Evolutionary conservation across 192 early-diverging fungal genomes (phyloP).

Genomic region (Diversispora epigaea): DNA sequence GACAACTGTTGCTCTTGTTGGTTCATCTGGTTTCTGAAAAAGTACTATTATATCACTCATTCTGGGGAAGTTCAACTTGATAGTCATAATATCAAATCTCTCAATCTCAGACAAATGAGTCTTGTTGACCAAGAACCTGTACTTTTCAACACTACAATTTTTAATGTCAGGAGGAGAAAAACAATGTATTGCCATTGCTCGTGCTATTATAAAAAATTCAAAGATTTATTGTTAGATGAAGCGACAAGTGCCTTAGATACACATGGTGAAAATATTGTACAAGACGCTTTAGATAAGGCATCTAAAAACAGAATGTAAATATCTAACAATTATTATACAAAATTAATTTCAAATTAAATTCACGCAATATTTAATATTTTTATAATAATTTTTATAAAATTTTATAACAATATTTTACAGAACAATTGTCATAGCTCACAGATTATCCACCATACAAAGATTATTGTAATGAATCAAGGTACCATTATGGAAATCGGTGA

Average conservation of each 20-base stretch:
- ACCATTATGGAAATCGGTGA: slow-evolving; percentile 61
- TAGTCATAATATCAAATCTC: slow-evolving; percentile 55
- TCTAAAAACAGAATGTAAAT: too few relatives aligned
- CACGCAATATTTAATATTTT: too few relatives aligned
- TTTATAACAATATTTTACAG: slow-evolving; percentile 82
- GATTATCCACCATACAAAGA: slow-evolving; percentile 83
- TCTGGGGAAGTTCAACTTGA: slow-evolving; percentile 72
- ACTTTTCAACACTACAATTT: slow-evolving; percentile 70
- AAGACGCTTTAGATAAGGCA: too few relatives aligned
- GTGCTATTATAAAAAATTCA: slow-evolving; percentile 87
- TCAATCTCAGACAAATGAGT: slow-evolving; percentile 32
- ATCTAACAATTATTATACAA: too few relatives aligned
- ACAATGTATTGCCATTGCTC: slow-evolving; percentile 94
- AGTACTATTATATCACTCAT: too few relatives aligned
- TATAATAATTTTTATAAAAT: slow-evolving; percentile 63
- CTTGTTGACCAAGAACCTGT: slow-evolving; percentile 76
- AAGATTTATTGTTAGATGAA: too few relatives aligned
- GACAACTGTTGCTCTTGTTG: too few relatives aligned
- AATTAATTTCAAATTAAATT: too few relatives aligned
- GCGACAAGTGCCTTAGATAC: slow-evolving; percentile 88
- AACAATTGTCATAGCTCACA: slow-evolving; percentile 84
- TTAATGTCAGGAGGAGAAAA: slow-evolving; percentile 91
- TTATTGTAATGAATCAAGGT: slow-evolving; percentile 73
- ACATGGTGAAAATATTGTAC: slow-evolving; percentile 66
- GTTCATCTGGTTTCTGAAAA: too few relatives aligned